phyloP scores from a whole-genome alignment of 75 land plant species.

The Chamaecyparis obtusa region DNA sequence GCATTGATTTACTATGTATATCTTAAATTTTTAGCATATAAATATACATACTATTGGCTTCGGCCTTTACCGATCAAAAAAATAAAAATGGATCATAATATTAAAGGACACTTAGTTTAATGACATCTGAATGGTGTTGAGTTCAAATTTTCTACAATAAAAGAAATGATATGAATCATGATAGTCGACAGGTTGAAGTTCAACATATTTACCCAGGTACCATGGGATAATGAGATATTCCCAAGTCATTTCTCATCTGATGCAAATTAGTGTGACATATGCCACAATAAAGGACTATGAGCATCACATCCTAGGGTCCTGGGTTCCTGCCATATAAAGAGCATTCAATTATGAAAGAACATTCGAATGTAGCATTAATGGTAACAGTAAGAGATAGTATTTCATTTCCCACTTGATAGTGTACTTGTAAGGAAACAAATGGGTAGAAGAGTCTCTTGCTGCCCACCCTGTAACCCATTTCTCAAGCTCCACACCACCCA shows the following conservation, averaged over 20 bases:
- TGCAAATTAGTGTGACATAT: slow-evolving; percentile 86
- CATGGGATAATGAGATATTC: slow-evolving; percentile 86
- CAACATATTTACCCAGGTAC: slow-evolving; percentile 64
- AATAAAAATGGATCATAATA: too few species aligned
- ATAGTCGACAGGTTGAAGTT: background rate
- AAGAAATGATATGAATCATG: too few species aligned
- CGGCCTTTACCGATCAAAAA: too few species aligned
- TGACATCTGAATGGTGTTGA: too few species aligned
- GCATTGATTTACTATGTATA: too few species aligned
- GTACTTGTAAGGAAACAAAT: slow-evolving; percentile 58
- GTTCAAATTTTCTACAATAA: too few species aligned
- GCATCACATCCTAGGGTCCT: background rate
- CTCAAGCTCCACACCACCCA: slow-evolving; percentile 43
- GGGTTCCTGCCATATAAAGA: slow-evolving; percentile 57
- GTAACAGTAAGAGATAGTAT: background rate
- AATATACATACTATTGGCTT: too few species aligned
- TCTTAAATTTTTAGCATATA: too few species aligned
- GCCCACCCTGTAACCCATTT: slow-evolving; percentile 49
- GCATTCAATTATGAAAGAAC: slow-evolving; percentile 24
- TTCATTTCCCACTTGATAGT: slow-evolving; percentile 38
- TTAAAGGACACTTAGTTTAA: too few species aligned
- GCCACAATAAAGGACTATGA: slow-evolving; percentile 77
- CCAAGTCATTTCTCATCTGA: slow-evolving; percentile 60
- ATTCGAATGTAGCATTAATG: background rate
- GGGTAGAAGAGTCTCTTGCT: slow-evolving; percentile 54